Conservation (phyloP, 495 filamentous ascomycete species). For the Lindgomyces ingoldianus region DNA sequence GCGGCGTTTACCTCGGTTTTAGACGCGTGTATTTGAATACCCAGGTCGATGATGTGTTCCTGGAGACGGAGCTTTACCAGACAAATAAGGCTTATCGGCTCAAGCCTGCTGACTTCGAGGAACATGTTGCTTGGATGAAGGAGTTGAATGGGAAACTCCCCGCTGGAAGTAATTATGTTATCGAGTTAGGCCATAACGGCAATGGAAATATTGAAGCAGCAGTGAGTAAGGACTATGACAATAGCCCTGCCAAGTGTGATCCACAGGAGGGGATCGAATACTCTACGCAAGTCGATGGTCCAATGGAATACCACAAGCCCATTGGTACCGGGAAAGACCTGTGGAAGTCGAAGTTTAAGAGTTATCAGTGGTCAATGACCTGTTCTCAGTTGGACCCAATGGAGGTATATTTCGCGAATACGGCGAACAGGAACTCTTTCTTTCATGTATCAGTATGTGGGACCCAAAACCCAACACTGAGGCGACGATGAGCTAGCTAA, state of each 20-base stretch:
- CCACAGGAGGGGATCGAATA: constrained; percentile 46
- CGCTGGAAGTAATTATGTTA: constrained; percentile 54
- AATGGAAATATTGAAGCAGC: constrained; percentile 57
- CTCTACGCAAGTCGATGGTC: constrained; percentile 51
- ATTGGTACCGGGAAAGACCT: constrained; percentile 58
- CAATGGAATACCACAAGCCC: constrained; percentile 59
- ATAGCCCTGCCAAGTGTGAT: constrained; percentile 22
- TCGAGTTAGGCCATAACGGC: constrained; percentile 62
- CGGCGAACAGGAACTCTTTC: constrained; percentile 54
- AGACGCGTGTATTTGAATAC: constrained; percentile 59
- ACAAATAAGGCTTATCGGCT: constrained; percentile 52
- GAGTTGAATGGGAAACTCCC: constrained; percentile 56
- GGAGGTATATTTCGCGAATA: constrained; percentile 51
- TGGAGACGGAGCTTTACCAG: constrained; percentile 59
- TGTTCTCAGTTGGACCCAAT: constrained; percentile 55
- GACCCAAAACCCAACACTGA: no score
- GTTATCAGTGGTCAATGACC: constrained; percentile 51
- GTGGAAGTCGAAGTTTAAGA: constrained; percentile 53
- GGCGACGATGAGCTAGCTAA: constrained; percentile 52
- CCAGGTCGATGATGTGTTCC: constrained; percentile 66
- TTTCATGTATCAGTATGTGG: constrained; percentile 49
- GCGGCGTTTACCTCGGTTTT: constrained; percentile 57
- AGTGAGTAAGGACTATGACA: constrained; percentile 19
- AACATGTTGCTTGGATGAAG: constrained; percentile 53
- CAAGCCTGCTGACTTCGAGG: constrained; percentile 52